Evolutionary conservation across 2,329 filamentous ascomycete genomes (phyloP), one percentile per base, ranked within the genome.

Genomic region (Dothideomycetidae sp.): DNA sequence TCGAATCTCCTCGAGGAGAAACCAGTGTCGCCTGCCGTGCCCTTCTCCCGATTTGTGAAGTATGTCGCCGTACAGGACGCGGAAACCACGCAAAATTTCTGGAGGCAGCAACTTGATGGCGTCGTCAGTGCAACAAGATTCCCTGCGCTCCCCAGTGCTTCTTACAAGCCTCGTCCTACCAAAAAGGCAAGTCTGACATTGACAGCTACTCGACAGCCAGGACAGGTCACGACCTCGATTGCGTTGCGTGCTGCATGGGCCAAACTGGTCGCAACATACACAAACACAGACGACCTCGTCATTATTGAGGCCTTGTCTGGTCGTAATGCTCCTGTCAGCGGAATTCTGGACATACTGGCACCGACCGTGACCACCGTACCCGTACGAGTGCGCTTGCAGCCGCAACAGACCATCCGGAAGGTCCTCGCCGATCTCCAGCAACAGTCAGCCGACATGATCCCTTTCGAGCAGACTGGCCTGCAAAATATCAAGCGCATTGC

Each of bases 361-460:
- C 58, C 58, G 10, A 51, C 53, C 3, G 50, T 61, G 35, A 56
- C 59, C 2, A 62, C 59, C 0, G 50, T 61, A 2, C 59, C 59
- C 1, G 53, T 55, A 1, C 49, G 58, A 7, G 45, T 60, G 5
- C 49, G 48, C n/a, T n/a, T n/a, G n/a, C n/a, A 3, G 40, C 60
- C 29, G 43, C 53, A 32, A 44, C 53, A 57, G 13, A 50, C 57
- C 17, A 60, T 61, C 29, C 52, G 53, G 18, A 50, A 52, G 10
- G 49, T 60, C 10, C 71, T 68, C 46, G 56, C 62, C 1, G 70
- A 73, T 40, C 65, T 67, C 3, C 59, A 66, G 65, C 73, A 43
- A 60, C 73, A 31, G 63, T 66, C 5, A 72, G n/a, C 68, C 0
- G 63, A 70, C 5, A 51, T 75, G 2, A 66, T 73, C 0, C 61